Evolutionary conservation across 805 yeast genomes (phyloP), one percentile per base, ranked within the genome.

Genomic region (Henningerozyma blattae): DNA sequence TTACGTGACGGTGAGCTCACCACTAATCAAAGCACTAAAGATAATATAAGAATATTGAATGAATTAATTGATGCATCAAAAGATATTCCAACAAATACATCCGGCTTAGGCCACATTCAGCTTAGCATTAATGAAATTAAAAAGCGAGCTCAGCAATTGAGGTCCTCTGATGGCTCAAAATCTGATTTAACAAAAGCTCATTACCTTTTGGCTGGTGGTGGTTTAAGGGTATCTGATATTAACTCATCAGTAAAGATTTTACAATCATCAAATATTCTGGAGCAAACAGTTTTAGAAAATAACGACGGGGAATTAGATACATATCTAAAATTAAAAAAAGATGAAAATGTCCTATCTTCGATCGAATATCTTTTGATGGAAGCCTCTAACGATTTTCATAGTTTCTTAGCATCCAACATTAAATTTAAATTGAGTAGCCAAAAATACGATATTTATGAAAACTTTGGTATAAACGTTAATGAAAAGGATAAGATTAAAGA

Each of bases 171-270:
- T 25, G 44, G 47, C 8, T 19, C 14, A 16, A 27, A 14, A 4
- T 24, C 10, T 4, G 55, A 60, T 28, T 65, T 64, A 47, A 77
- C 85, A 3, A 77, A 75, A 47, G 91, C 83, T 2, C 97, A 91
- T 51, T 91, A 91, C 54, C 61, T 91, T 27, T 62, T 89, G 29
- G 95, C 95, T 5, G 82, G 87, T 1, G 79, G 89, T 48, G 96
- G 96, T 1, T 70, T 86, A 34, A 75, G 83, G 28, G 77, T 89
- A 33, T 94, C 84, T 46, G 91, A 84, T 37, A 75, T 87, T 27
- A 86, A 82, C 43, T 59, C 58, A 22, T 77, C 75, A 32, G 56
- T 78, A 37, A 57, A 60, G 27, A 42, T 46, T 38, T 59, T 55
- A 54, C 69, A 44, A 51, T 67, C 39, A 64, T 5, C 5, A 12